These are phyloP conservation scores for Rubia balearica DNA, from an alignment of 305 asterid species.

Conservation along the genomic window DNA sequence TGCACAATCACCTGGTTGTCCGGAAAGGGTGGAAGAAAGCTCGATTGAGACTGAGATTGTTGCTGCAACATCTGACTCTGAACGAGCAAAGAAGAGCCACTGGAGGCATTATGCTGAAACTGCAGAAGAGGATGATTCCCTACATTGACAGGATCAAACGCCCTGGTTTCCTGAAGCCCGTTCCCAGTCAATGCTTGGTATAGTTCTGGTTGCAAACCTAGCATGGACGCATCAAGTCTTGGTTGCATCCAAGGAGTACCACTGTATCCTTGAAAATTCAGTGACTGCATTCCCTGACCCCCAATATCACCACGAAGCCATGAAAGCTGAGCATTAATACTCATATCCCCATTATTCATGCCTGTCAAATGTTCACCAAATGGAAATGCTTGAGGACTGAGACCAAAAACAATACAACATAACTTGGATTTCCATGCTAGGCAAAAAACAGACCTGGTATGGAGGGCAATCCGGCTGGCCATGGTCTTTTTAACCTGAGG, in stretches of 20 bases:
- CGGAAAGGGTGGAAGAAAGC: conserved; percentile 46
- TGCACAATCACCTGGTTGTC: conserved; percentile 54
- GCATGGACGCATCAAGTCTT: conserved; percentile 58
- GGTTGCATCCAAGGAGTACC: conserved; percentile 78
- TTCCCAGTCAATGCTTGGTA: conserved; percentile 72
- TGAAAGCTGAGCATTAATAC: conserved; percentile 50
- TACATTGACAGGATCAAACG: conserved; percentile 54
- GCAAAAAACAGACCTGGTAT: conserved; percentile 48
- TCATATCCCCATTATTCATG: conserved; percentile 51
- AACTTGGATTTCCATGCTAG: conserved; percentile 1
- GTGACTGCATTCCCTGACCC: conserved; percentile 53
- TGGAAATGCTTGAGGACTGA: neutral
- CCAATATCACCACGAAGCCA: conserved; percentile 75
- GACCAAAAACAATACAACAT: neutral
- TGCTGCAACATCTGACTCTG: conserved; percentile 71
- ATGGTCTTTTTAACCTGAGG: conserved; percentile 87
- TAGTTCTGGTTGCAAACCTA: conserved; percentile 67
- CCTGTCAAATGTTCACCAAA: conserved; percentile 34
- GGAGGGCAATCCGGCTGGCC: conserved; percentile 84
- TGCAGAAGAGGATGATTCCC: conserved; percentile 54
- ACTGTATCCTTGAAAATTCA: conserved; percentile 60
- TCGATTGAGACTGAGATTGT: conserved; percentile 50
- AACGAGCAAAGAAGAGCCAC: conserved; percentile 40
- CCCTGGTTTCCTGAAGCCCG: conserved; percentile 44
- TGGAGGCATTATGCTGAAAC: conserved; percentile 53